A percentile compares a stretch with the other conserved stretches of the same genome.
Conservation (phyloP, 1,284 basidiomycete genomes). For the Pseudomicrostroma phylloplanum region DNA sequence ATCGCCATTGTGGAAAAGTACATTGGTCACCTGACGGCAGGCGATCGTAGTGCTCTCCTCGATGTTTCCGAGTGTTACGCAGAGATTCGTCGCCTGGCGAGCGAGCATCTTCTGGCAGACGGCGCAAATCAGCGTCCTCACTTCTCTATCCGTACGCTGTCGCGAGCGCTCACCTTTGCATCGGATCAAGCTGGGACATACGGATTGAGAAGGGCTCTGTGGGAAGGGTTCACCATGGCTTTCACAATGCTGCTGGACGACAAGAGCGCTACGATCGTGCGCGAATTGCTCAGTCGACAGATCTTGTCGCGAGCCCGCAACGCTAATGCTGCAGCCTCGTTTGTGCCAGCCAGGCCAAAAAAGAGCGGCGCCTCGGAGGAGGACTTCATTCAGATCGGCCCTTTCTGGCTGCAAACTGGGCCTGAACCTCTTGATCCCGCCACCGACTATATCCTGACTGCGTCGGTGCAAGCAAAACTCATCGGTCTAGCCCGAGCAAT, state of each 20-base stretch:
- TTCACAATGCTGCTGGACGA: constrained; percentile 90
- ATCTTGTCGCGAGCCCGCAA: constrained; percentile 80
- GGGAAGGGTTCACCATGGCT: constrained; percentile 95
- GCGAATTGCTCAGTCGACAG: constrained; percentile 66
- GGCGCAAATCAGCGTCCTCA: constrained; percentile 92
- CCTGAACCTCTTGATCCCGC: constrained; percentile 56
- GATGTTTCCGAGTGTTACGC: constrained; percentile 87
- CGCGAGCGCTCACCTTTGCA: constrained; percentile 84
- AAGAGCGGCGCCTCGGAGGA: constrained; percentile 16
- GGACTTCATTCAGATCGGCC: constrained; percentile 67
- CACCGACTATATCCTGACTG: constrained; percentile 85
- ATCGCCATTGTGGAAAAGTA: constrained; percentile 83
- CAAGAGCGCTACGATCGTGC: constrained; percentile 66
- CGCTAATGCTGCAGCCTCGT: constrained; percentile 41
- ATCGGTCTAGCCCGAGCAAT: constrained; percentile 87
- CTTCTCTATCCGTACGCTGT: constrained; percentile 92
- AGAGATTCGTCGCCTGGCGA: constrained; percentile 72
- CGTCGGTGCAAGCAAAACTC: constrained; percentile 92
- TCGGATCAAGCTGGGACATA: constrained; percentile 72
- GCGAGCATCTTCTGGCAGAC: constrained; percentile 79
- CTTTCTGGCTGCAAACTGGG: constrained; percentile 82
- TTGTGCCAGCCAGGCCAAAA: constrained; percentile 33
- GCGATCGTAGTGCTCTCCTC: constrained; percentile 80
- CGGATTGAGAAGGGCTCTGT: constrained; percentile 72
- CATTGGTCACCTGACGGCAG: constrained; percentile 73